A percentile compares a stretch with the other conserved stretches of the same genome.
These are phyloP conservation scores for Torulaspora quercuum DNA, from an alignment of 805 yeast genomes.

Conservation along the genomic window DNA sequence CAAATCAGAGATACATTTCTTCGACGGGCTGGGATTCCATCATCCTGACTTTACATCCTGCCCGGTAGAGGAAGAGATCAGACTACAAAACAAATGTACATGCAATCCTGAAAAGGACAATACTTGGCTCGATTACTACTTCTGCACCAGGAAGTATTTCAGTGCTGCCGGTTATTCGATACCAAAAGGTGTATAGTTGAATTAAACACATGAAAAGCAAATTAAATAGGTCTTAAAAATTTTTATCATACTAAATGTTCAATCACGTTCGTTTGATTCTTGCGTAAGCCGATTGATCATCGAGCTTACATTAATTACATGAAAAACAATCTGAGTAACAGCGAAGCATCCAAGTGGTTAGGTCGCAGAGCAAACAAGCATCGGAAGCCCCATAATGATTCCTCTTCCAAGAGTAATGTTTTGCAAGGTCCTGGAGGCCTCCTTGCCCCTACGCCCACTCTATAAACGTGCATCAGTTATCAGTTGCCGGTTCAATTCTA, in stretches of 20 bases:
- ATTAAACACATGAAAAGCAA: too few relatives aligned
- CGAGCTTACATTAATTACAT: too few relatives aligned
- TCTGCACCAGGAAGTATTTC: conserved; percentile 62
- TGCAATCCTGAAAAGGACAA: conserved; percentile 59
- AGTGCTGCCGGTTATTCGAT: conserved; percentile 30
- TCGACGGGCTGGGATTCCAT: conserved; percentile 70
- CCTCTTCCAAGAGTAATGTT: too few relatives aligned
- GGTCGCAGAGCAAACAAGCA: too few relatives aligned
- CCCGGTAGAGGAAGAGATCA: conserved; percentile 52
- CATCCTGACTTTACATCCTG: conserved; percentile 67
- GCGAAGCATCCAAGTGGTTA: too few relatives aligned
- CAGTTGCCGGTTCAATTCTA: conserved; percentile 2
- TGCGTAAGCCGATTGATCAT: too few relatives aligned
- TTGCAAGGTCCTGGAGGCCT: too few relatives aligned
- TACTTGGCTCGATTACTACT: conserved; percentile 66
- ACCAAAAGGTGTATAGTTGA: conserved; percentile 21
- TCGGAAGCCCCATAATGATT: too few relatives aligned
- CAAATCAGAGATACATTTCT: conserved; percentile 59
- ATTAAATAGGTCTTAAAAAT: too few relatives aligned
- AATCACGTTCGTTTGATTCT: too few relatives aligned
- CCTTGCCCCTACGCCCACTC: not conserved
- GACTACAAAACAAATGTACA: conserved; percentile 58
- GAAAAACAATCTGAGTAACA: too few relatives aligned
- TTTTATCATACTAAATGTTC: too few relatives aligned
- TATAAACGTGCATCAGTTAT: not conserved